phyloP scores from a whole-genome alignment of 2,329 filamentous ascomycete genomes.

The Colletotrichum sp. region DNA sequence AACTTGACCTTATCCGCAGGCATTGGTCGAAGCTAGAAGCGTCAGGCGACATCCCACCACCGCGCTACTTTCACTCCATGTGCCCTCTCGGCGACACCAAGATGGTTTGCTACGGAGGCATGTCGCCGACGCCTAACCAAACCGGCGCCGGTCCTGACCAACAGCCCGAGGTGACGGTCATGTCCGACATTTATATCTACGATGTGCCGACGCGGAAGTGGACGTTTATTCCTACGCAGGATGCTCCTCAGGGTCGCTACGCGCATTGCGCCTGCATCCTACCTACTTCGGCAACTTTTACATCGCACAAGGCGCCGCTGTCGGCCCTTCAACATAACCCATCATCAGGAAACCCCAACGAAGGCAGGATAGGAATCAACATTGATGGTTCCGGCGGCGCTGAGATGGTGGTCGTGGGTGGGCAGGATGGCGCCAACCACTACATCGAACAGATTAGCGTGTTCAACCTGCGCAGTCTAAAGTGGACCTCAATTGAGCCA shows the following conservation, averaged over 20 bases:
- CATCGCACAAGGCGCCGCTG: constrained; percentile 81
- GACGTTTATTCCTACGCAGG: constrained; percentile 81
- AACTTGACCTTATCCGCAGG: constrained; percentile 86
- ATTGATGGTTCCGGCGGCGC: constrained; percentile 91
- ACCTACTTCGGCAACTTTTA: constrained; percentile 85
- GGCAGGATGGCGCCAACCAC: constrained; percentile 96
- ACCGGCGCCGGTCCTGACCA: constrained; percentile 60
- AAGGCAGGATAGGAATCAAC: constrained; percentile 85
- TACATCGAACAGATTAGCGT: constrained; percentile 99
- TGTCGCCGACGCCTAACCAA: constrained; percentile 77
- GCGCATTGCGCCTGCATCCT: constrained; percentile 95
- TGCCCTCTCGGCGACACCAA: constrained; percentile 94
- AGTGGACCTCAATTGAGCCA: constrained; percentile 90
- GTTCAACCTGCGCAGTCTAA: constrained; percentile 92
- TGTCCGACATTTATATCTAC: constrained; percentile 98
- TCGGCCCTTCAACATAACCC: constrained; percentile 92
- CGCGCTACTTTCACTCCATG: constrained; percentile 96
- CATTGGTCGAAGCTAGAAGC: constrained; percentile 94
- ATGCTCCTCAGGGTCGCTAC: constrained; percentile 91
- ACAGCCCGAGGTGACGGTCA: constrained; percentile 89
- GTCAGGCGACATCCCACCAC: constrained; percentile 83
- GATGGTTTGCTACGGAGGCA: constrained; percentile 96
- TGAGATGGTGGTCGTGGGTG: constrained; percentile 96
- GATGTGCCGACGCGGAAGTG: constrained; percentile 83
- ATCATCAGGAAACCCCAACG: constrained; percentile 80